These are phyloP conservation scores for Pseudogymnoascus sp. DNA, from an alignment of 2,329 filamentous ascomycete genomes.

Conservation along the genomic window DNA sequence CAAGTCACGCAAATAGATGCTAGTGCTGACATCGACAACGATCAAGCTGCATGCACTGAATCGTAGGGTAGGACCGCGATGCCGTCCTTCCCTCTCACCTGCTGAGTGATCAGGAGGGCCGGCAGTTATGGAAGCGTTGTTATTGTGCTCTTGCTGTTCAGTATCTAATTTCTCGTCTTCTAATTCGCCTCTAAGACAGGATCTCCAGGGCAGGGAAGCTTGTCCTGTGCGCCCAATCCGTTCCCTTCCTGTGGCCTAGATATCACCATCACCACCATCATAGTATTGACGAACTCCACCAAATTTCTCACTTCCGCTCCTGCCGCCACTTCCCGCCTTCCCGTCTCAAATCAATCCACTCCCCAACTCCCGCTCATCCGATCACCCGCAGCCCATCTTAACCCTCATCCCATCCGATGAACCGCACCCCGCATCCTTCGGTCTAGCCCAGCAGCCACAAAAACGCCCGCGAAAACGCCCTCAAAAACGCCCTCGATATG, in stretches of 20 bases:
- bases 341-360: neutral
- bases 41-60: neutral
- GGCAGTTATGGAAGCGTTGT: neutral
- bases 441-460: neutral
- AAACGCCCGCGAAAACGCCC: neutral
- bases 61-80: neutral
- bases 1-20: conserved; percentile 2
- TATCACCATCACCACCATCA: neutral
- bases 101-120: neutral
- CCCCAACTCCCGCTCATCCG: neutral
- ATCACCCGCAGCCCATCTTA: neutral
- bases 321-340: neutral
- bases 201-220: neutral
- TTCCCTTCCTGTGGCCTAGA: neutral
- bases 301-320: neutral
- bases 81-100: neutral
- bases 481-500: neutral
- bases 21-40: conserved; percentile 2
- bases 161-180: neutral
- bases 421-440: neutral
- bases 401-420: neutral
- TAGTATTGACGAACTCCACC: neutral
- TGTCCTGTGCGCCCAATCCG: neutral
- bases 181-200: neutral
- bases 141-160: neutral